Percentiles rank a stretch among this genome's conserved stretches.
Conservation (phyloP, 257 asterid genomes). For the Rubia yunnanensis region DNA sequence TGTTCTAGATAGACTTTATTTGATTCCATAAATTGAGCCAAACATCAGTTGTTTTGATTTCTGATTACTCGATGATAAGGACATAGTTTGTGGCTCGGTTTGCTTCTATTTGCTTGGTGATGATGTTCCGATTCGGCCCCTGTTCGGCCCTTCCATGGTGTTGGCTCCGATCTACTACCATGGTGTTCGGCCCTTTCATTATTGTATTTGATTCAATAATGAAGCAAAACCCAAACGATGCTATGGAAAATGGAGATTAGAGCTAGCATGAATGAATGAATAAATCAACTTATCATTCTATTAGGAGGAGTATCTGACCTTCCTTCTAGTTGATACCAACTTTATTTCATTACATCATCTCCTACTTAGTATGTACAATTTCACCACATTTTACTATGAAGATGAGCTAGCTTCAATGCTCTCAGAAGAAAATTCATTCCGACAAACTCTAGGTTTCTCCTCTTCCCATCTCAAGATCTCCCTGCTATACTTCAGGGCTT, state of each 20-base stretch:
- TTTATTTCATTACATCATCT: neutral
- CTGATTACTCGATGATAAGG: no score
- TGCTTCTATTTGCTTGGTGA: no score
- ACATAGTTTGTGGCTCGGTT: no score
- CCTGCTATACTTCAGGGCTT: constrained; percentile 43
- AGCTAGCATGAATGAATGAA: neutral
- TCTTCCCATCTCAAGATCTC: constrained; percentile 77
- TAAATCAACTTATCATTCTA: neutral
- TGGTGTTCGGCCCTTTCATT: no score
- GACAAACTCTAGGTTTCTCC: constrained; percentile 25
- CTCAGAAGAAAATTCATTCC: constrained; percentile 43
- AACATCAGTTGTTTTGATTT: no score
- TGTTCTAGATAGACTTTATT: neutral
- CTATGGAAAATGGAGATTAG: neutral
- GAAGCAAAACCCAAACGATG: neutral
- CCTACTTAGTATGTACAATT: constrained; percentile 1
- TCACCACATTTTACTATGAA: constrained; percentile 15
- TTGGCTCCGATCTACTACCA: no score
- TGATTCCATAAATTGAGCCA: no score
- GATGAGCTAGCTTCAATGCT: constrained; percentile 61
- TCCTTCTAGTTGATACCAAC: neutral
- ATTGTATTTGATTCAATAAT: neutral
- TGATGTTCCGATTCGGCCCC: no score
- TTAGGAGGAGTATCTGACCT: no score
- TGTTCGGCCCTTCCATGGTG: no score